Evolutionary conservation across 192 early-diverging fungal genomes (phyloP).

Genomic region (Funneliformis geosporum): DNA sequence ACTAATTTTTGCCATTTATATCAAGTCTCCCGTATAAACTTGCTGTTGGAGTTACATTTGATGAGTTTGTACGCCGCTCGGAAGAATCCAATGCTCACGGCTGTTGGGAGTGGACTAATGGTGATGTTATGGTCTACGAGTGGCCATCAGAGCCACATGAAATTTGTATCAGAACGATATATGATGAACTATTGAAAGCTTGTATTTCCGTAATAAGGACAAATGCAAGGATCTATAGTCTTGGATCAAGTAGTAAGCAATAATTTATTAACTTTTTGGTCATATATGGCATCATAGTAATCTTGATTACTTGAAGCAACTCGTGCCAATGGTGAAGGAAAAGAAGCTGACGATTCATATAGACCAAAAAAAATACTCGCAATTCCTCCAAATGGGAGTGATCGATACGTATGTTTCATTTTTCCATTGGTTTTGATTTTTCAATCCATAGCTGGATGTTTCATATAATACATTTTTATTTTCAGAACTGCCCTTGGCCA

Average conservation of each 20-base stretch:
- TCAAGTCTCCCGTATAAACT: constrained; percentile 3
- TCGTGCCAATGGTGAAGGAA: not conserved
- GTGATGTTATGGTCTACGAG: constrained; percentile 20
- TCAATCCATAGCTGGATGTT: constrained; percentile 2
- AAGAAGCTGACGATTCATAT: constrained; percentile 2
- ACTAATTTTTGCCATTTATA: too few relatives aligned
- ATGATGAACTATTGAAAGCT: not conserved
- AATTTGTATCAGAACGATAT: constrained; percentile 9
- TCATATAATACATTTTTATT: too few relatives aligned
- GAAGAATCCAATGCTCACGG: constrained; percentile 6
- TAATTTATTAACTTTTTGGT: constrained; percentile 6
- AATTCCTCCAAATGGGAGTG: constrained; percentile 6
- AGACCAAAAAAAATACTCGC: constrained; percentile 10
- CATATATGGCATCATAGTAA: constrained; percentile 5
- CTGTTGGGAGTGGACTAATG: constrained; percentile 11
- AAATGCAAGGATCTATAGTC: not conserved
- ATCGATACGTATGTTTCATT: constrained; percentile 25
- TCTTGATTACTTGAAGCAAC: constrained; percentile 21
- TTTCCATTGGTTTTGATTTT: constrained; percentile 22
- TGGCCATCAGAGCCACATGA: constrained; percentile 20
- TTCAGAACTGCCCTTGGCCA: constrained; percentile 22
- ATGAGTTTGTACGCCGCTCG: constrained; percentile 1
- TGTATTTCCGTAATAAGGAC: constrained; percentile 18
- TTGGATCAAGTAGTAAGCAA: constrained; percentile 25
- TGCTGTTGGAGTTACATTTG: constrained; percentile 1